Conservation (phyloP, 495 filamentous ascomycete genomes). For the Talaromyces borbonicus region DNA sequence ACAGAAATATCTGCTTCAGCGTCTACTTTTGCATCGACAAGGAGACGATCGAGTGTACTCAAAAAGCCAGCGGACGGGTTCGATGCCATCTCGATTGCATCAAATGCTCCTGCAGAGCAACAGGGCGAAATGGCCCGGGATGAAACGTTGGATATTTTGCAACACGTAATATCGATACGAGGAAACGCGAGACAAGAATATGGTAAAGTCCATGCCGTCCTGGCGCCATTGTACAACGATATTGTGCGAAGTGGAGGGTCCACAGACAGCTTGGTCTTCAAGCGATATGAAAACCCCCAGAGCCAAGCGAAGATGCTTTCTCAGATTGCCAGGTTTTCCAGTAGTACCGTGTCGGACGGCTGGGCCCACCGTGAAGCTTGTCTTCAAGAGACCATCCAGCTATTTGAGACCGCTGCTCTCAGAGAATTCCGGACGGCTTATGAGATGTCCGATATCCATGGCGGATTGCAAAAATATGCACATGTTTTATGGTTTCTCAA, state of each 20-base stretch:
- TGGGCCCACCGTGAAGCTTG: conserved; percentile 60
- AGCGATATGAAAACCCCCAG: conserved; percentile 75
- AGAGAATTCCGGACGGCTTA: conserved; percentile 88
- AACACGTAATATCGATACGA: conserved; percentile 63
- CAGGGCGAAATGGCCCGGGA: conserved; percentile 17
- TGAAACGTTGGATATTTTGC: conserved; percentile 54
- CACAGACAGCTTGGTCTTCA: conserved; percentile 73
- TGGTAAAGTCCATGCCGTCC: conserved; percentile 76
- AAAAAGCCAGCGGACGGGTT: conserved; percentile 49
- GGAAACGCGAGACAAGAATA: conserved; percentile 85
- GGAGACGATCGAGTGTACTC: conserved; percentile 27
- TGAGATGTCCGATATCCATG: conserved; percentile 82
- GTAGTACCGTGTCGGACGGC: conserved; percentile 67
- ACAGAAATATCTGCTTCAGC: conserved; percentile 57
- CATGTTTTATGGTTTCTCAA: conserved; percentile 76
- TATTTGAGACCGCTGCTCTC: conserved; percentile 85
- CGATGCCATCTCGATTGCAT: conserved; percentile 26
- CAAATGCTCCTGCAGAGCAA: conserved; percentile 9
- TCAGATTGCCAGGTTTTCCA: conserved; percentile 67
- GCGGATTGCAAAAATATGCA: conserved; percentile 79
- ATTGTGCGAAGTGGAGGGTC: conserved; percentile 62
- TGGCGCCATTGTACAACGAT: conserved; percentile 83
- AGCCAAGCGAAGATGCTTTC: conserved; percentile 81
- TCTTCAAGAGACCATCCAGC: conserved; percentile 60
- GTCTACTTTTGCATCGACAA: conserved; percentile 50